These are phyloP conservation scores for Bruguiera parviflora DNA, from an alignment of 345 rosid species.

Conservation along the genomic window DNA sequence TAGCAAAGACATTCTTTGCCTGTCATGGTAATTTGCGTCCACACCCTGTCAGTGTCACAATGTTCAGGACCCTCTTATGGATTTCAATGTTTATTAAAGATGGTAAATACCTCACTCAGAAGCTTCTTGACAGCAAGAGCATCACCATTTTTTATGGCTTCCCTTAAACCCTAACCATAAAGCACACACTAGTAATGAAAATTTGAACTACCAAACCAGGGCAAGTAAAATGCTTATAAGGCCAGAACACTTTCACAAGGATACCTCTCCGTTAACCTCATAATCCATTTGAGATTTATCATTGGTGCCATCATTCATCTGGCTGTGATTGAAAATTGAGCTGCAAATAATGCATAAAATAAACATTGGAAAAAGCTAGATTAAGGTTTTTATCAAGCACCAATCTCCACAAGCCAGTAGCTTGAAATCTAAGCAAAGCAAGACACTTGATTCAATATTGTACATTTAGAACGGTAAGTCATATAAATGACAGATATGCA, in stretches of 20 bases:
- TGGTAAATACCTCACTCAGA: slow-evolving; percentile 59
- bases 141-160: slow-evolving; percentile 92
- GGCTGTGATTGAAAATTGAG: slow-evolving; percentile 52
- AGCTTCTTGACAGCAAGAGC: slow-evolving; percentile 75
- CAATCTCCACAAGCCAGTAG: background rate
- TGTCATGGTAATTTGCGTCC: slow-evolving; percentile 89
- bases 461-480: no score
- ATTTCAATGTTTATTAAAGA: slow-evolving; percentile 7
- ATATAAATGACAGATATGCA: no score
- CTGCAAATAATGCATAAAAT: slow-evolving; percentile 38
- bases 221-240: slow-evolving; percentile 4
- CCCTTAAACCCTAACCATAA: slow-evolving; percentile 72
- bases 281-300: slow-evolving; percentile 66
- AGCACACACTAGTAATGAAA: background rate
- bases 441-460: no score
- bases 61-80: slow-evolving; percentile 13
- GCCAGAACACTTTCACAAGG: background rate
- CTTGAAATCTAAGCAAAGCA: background rate
- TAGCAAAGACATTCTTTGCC: slow-evolving; percentile 85
- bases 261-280: slow-evolving; percentile 89
- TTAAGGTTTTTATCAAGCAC: slow-evolving; percentile 5
- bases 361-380: slow-evolving; percentile 17
- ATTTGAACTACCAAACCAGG: background rate
- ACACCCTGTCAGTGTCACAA: slow-evolving; percentile 58
- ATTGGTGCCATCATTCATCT: slow-evolving; percentile 29